Evolutionary conservation across 495 filamentous ascomycete species (phyloP).

Genomic region (Neurospora pannonica): DNA sequence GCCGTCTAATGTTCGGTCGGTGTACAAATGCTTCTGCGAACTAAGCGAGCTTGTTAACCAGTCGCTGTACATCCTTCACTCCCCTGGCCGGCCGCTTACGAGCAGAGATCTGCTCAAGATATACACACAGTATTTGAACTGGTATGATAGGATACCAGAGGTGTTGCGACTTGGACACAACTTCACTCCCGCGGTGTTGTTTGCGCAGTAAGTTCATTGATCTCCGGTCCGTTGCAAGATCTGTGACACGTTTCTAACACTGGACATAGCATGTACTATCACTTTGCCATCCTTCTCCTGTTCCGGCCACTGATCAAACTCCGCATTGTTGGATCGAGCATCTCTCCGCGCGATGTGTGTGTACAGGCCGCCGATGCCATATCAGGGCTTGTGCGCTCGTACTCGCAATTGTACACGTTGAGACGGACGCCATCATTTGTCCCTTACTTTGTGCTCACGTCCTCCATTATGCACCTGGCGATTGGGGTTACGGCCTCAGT

Average conservation of each 20-base stretch:
- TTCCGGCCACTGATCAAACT: conserved; percentile 59
- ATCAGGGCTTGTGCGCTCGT: conserved; percentile 44
- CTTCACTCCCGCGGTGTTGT: conserved; percentile 50
- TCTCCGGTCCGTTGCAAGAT: background rate
- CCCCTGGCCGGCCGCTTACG: conserved; percentile 49
- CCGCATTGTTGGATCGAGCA: conserved; percentile 43
- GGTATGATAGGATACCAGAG: conserved; percentile 52
- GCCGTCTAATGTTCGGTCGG: conserved; percentile 46
- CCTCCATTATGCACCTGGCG: conserved; percentile 49
- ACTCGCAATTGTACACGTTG: conserved; percentile 50
- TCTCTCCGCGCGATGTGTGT: conserved; percentile 56
- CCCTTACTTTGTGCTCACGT: conserved; percentile 50
- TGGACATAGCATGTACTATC: conserved; percentile 50
- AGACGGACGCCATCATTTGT: conserved; percentile 48
- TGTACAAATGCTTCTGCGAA: conserved; percentile 53
- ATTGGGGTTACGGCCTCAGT: conserved; percentile 25
- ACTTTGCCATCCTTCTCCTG: conserved; percentile 52
- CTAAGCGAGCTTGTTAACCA: conserved; percentile 60
- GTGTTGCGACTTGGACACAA: conserved; percentile 47
- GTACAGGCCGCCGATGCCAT: conserved; percentile 52
- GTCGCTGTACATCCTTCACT: conserved; percentile 52
- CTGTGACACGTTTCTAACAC: conserved; percentile 9
- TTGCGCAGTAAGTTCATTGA: conserved; percentile 48
- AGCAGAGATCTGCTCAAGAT: conserved; percentile 44
- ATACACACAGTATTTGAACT: conserved; percentile 52